These are phyloP conservation scores for Pinus albicaulis DNA, from an alignment of 75 land plant species.

Conservation along the genomic window DNA sequence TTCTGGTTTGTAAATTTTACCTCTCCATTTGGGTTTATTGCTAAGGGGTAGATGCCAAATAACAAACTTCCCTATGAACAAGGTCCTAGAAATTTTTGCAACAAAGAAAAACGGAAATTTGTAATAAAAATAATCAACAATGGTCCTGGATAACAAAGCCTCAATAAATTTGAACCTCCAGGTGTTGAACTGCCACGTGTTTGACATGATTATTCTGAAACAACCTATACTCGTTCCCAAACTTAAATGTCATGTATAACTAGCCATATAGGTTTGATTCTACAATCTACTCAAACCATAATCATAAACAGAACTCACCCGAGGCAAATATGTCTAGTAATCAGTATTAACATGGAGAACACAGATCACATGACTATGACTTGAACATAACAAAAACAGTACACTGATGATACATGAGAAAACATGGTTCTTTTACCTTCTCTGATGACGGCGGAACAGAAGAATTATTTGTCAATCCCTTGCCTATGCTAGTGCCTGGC, in stretches of 20 bases:
- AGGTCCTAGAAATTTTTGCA: too few relatives aligned
- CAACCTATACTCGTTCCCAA: too few relatives aligned
- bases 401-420: background rate
- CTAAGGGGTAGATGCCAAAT: too few relatives aligned
- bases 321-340: background rate
- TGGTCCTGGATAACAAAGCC: background rate
- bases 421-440: background rate
- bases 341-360: background rate
- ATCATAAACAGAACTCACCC: background rate
- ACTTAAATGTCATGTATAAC: background rate
- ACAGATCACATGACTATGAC: background rate
- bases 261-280: background rate
- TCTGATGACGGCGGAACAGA: conserved; percentile 1
- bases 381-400: background rate
- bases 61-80: too few relatives aligned
- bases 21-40: too few relatives aligned
- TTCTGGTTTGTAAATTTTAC: too few relatives aligned
- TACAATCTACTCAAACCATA: background rate
- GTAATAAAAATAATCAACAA: too few relatives aligned
- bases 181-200: background rate
- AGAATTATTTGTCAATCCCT: background rate
- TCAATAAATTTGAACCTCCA: background rate
- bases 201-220: background rate
- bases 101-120: too few relatives aligned
- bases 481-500: background rate